Evolutionary conservation across 2,329 filamentous ascomycete species (phyloP).

Genomic region (Neonectria neomacrospora): DNA sequence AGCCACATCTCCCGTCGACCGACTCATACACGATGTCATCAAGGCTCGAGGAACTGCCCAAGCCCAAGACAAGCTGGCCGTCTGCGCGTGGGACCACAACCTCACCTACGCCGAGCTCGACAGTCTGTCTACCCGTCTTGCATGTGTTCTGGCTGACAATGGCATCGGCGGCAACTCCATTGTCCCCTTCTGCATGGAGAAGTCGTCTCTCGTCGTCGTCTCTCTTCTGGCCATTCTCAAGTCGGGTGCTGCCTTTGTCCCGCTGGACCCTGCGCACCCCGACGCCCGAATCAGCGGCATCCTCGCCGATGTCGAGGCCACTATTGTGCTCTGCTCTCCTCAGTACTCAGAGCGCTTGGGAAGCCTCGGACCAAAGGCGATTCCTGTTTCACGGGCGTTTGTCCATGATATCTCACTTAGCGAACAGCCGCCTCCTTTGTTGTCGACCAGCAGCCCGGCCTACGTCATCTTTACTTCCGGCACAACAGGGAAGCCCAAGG

Average conservation of each 20-base stretch:
- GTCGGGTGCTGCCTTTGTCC: conserved; percentile 39
- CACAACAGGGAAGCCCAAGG: conserved; percentile 16
- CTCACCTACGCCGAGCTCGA: conserved; percentile 54
- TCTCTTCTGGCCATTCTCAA: conserved; percentile 42
- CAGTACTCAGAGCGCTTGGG: conserved; percentile 27
- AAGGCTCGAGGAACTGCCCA: neutral
- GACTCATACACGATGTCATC: conserved; percentile 25
- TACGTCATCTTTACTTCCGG: conserved; percentile 10
- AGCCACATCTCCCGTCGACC: neutral
- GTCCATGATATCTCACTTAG: neutral
- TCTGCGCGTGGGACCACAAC: conserved; percentile 55
- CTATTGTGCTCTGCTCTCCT: conserved; percentile 21
- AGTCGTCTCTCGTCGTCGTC: conserved; percentile 41
- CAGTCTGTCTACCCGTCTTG: neutral
- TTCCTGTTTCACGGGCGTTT: conserved; percentile 10
- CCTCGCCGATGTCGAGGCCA: conserved; percentile 15
- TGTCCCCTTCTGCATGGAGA: conserved; percentile 42
- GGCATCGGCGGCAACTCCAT: neutral
- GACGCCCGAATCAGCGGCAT: conserved; percentile 21
- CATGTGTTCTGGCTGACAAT: neutral
- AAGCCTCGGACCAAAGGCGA: neutral
- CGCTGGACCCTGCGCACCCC: conserved; percentile 39
- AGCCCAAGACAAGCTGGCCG: conserved; percentile 16
- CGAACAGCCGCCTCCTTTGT: neutral
- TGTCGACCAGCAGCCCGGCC: neutral